Base-by-base conservation (phyloP, 2,329 filamentous ascomycete species). In the Grosmannia clavigera region DNA sequence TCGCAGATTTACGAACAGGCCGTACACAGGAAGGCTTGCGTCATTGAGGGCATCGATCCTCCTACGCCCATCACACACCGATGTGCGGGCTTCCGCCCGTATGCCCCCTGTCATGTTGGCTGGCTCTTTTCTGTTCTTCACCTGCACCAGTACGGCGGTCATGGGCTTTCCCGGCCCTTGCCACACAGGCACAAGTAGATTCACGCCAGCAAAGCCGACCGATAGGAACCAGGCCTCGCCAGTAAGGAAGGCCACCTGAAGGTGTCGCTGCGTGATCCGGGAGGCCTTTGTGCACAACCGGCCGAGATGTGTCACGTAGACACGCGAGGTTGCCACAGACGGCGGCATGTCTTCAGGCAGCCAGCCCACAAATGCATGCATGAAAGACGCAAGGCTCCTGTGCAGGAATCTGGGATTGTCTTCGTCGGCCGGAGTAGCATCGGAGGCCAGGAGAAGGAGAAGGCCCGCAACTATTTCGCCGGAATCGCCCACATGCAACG, bases 131-230 rank as follows among this genome's bases (percentile, higher is more conserved):
- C 38, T 40, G 38, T 40, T 40, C 48, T 58, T 58, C 14, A 58
- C 50, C 48, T 53, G 57, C 6, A 58, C 33, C 2, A 58, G 50
- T 40, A 58, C 3, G 3, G 57, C 57, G 33, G 57, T 58, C 57
- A 58, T 58, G n/a, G 48, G 57, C 35, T 14, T 27, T 5, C 48
- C 57, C 5, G 57, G 57, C 3, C 57, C 57, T 50, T 58, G 57
- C 57, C 57, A 58, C 11, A 58, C 57, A 27, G 57, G 50, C 31
- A 58, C 35, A 27, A 58, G 57, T 14, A 58, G n/a, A 27, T 58
- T 50, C n/a, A 27, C 48, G 19, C 48, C 57, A 1, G 29, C 16
- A 33, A 53, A 46, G 19, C 19, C 19, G 1, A 19, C 5, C 19
- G 43, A 46, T 4, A 58, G 22, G 31, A n/a, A 58, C 50, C 48